A percentile compares a stretch with the other conserved stretches of the same genome.
phyloP scores from a whole-genome alignment of 2,329 filamentous ascomycete species.

The Gliomastix tumulicola region DNA sequence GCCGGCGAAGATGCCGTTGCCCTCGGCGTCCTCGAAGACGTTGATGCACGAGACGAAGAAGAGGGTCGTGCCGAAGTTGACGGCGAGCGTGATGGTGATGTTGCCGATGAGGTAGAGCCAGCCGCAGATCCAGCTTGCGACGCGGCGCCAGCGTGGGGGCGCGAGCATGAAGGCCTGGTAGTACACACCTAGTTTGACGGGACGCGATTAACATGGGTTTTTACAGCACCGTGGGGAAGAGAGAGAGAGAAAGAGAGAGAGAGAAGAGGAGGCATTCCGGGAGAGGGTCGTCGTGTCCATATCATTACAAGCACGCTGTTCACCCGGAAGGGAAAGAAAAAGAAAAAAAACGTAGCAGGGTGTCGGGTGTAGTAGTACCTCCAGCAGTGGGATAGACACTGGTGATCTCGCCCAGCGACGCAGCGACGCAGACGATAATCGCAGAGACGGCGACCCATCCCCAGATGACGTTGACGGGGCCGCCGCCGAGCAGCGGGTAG shows the following conservation, averaged over 20 bases:
- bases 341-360: slow-evolving; percentile 1
- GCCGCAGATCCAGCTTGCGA: slow-evolving; percentile 65
- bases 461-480: slow-evolving; percentile 65
- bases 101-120: slow-evolving; percentile 76
- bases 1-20: slow-evolving; percentile 34
- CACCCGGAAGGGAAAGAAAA: slow-evolving; percentile 2
- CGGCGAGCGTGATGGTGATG: slow-evolving; percentile 75
- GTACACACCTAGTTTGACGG: slow-evolving; percentile 50
- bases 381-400: slow-evolving; percentile 71
- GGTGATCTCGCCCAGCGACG: slow-evolving; percentile 67
- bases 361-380: slow-evolving; percentile 28
- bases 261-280: too few species aligned
- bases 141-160: slow-evolving; percentile 49
- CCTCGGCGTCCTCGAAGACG: slow-evolving; percentile 40
- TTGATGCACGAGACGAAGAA: slow-evolving; percentile 50
- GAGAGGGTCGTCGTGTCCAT: too few species aligned
- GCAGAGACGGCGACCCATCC: slow-evolving; percentile 63
- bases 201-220: too few species aligned
- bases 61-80: slow-evolving; percentile 72
- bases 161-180: slow-evolving; percentile 74
- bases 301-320: too few species aligned
- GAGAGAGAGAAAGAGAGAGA: too few species aligned
- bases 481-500: slow-evolving; percentile 61
- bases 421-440: slow-evolving; percentile 65
- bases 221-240: too few species aligned